Conservation (phyloP, 148 eudicot species). For the Amaranthus palmeri region DNA sequence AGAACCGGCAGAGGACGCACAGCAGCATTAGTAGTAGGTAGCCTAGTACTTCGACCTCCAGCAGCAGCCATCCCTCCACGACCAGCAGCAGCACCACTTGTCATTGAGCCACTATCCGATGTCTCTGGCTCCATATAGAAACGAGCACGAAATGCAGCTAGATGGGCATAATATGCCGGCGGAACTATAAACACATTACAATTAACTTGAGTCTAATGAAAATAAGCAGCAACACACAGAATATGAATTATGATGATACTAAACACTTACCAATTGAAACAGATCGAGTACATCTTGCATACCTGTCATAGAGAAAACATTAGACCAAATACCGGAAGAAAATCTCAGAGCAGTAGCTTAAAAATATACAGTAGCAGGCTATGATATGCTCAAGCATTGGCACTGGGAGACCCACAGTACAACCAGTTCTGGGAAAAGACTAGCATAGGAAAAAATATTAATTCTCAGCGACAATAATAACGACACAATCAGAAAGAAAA, state of each 20-base stretch:
- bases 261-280: slow-evolving; percentile 58
- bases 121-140: slow-evolving; percentile 72
- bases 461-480: too few relatives aligned
- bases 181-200: slow-evolving; percentile 38
- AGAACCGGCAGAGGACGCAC: slow-evolving; percentile 70
- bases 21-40: slow-evolving; percentile 43
- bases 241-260: not conserved
- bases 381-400: too few relatives aligned
- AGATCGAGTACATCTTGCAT: slow-evolving; percentile 81
- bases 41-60: slow-evolving; percentile 40
- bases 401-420: too few relatives aligned
- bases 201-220: not conserved
- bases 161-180: slow-evolving; percentile 76
- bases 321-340: slow-evolving; percentile 2
- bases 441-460: too few relatives aligned
- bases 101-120: slow-evolving; percentile 60
- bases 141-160: slow-evolving; percentile 75
- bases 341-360: not conserved
- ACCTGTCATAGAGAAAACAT: slow-evolving; percentile 35
- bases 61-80: slow-evolving; percentile 37
- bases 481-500: too few relatives aligned
- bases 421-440: too few relatives aligned
- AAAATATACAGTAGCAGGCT: too few relatives aligned
- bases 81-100: slow-evolving; percentile 40
- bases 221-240: not conserved